A percentile compares a stretch with the other conserved stretches of the same genome.
Evolutionary conservation across 2,329 filamentous ascomycete genomes (phyloP).

Genomic region (Alternaria longipes): DNA sequence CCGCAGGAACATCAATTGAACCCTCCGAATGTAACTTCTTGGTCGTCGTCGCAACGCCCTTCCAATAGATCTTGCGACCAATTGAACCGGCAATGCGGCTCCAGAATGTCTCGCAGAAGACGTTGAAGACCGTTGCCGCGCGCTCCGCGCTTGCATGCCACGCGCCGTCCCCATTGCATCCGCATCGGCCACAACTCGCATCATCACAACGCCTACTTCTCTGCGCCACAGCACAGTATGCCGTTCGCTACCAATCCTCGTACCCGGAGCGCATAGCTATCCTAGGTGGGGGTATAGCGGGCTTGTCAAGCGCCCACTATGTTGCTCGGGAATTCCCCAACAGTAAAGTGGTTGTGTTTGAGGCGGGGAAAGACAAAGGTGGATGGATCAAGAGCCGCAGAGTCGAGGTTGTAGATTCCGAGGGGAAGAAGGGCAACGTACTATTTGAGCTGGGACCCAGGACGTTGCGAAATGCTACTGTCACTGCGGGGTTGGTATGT

Average conservation of each 20-base stretch:
- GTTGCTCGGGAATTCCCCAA: slow-evolving; percentile 73
- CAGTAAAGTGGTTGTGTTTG: slow-evolving; percentile 81
- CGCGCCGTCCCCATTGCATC: slow-evolving; percentile 16
- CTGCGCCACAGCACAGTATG: slow-evolving; percentile 18
- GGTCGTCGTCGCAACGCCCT: slow-evolving; percentile 14
- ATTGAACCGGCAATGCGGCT: slow-evolving; percentile 49
- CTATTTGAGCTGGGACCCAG: slow-evolving; percentile 87
- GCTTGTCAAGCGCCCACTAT: slow-evolving; percentile 70
- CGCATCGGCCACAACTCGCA: slow-evolving; percentile 24
- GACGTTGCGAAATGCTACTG: slow-evolving; percentile 74
- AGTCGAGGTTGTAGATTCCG: slow-evolving; percentile 67
- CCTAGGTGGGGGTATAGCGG: slow-evolving; percentile 63
- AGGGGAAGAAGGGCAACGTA: slow-evolving; percentile 55
- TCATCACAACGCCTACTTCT: slow-evolving; percentile 22
- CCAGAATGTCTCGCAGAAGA: slow-evolving; percentile 46
- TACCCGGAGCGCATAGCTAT: slow-evolving; percentile 57
- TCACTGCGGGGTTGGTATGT: slow-evolving; percentile 76
- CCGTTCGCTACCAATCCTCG: slow-evolving; percentile 27
- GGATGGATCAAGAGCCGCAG: slow-evolving; percentile 82
- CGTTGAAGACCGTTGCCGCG: slow-evolving; percentile 39
- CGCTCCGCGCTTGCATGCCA: slow-evolving; percentile 32
- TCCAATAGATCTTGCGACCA: slow-evolving; percentile 12
- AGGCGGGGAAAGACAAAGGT: slow-evolving; percentile 73
- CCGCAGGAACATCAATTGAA: slow-evolving; percentile 3
- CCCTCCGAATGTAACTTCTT: slow-evolving; percentile 5